Evolutionary conservation across 179 eudicot genomes (phyloP).

Genomic region (Spinacia oleracea): DNA sequence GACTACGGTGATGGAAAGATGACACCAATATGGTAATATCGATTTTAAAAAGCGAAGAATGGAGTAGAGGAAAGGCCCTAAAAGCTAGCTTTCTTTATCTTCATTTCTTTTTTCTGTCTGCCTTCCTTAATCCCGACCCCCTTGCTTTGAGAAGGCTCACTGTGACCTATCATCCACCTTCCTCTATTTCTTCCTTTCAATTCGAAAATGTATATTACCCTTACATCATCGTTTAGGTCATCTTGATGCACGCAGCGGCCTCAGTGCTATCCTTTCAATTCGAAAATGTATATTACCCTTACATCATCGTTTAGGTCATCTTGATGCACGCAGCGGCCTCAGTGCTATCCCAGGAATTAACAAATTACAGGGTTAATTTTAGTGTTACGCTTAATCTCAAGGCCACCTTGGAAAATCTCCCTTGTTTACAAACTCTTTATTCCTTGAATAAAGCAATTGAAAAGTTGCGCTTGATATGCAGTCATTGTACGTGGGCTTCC

Average conservation of each 20-base stretch:
- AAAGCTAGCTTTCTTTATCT: too few species aligned
- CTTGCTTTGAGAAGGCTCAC: too few species aligned
- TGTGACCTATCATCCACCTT: too few species aligned
- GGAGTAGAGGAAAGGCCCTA: too few species aligned
- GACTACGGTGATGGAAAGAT: neutral
- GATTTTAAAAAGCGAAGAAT: too few species aligned
- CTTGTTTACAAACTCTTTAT: neutral
- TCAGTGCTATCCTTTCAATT: neutral
- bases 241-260: neutral
- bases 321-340: neutral
- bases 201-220: neutral
- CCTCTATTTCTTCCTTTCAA: too few species aligned
- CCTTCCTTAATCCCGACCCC: too few species aligned
- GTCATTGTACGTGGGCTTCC: constrained; percentile 97
- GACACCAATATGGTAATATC: neutral
- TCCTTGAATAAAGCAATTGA: neutral
- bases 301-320: neutral
- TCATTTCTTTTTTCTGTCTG: too few species aligned
- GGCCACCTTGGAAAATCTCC: neutral
- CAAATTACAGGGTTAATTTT: neutral
- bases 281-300: neutral
- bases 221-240: neutral
- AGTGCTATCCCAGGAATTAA: neutral
- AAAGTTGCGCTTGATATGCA: constrained; percentile 27
- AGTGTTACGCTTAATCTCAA: neutral